These are phyloP conservation scores for Lactifluus piperatus DNA, from an alignment of 768 basidiomycete species.

Conservation along the genomic window DNA sequence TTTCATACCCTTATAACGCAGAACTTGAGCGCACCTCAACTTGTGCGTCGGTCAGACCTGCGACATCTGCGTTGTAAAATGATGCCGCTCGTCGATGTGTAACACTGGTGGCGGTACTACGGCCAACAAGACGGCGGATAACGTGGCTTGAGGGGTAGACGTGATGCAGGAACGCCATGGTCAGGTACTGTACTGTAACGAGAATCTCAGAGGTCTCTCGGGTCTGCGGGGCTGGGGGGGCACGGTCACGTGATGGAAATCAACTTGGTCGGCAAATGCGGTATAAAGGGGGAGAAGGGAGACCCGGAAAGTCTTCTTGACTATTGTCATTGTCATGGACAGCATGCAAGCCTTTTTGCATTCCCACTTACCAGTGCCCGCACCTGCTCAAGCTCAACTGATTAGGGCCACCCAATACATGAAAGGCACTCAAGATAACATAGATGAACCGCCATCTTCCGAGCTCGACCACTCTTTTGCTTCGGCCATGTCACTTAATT, in stretches of 20 bases:
- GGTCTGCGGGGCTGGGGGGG: neutral
- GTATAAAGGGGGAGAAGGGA: slow-evolving; percentile 1
- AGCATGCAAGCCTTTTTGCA: slow-evolving; percentile 45
- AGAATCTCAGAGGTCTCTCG: too few relatives aligned
- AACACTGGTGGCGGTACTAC: neutral
- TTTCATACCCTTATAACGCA: neutral
- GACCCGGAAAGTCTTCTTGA: neutral
- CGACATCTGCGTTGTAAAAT: slow-evolving; percentile 62
- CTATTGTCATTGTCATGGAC: slow-evolving; percentile 17
- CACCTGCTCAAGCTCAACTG: neutral
- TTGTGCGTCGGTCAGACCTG: slow-evolving; percentile 75
- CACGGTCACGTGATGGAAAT: slow-evolving; percentile 19
- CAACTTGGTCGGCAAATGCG: neutral
- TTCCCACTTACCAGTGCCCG: slow-evolving; percentile 39
- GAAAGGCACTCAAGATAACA: slow-evolving; percentile 37
- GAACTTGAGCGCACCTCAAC: slow-evolving; percentile 46
- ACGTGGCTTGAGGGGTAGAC: neutral
- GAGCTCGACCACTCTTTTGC: slow-evolving; percentile 79
- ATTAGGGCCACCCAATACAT: slow-evolving; percentile 28
- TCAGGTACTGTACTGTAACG: neutral
- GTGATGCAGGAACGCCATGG: neutral
- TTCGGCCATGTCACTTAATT: slow-evolving; percentile 72
- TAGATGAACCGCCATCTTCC: slow-evolving; percentile 62
- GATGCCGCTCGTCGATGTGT: slow-evolving; percentile 31
- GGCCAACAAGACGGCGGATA: neutral